These are phyloP conservation scores for Pleurotus platypus DNA, from an alignment of 768 basidiomycete genomes.

Conservation along the genomic window DNA sequence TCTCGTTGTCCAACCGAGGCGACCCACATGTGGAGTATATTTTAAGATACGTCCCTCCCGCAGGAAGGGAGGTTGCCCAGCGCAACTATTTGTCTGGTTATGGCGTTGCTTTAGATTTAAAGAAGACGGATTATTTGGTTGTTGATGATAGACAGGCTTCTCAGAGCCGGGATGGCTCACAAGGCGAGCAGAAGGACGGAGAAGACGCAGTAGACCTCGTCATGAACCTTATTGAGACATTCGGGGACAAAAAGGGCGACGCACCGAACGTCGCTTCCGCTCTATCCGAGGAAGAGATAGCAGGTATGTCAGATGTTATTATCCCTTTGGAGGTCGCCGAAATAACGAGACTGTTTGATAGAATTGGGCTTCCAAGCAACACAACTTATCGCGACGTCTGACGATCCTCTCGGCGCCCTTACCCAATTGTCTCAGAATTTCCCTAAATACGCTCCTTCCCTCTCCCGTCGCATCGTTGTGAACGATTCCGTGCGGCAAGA, in stretches of 20 bases:
- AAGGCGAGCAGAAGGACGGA: conserved; percentile 22
- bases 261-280: conserved; percentile 39
- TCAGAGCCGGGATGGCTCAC: background rate
- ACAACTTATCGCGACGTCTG: conserved; percentile 68
- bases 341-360: conserved; percentile 14
- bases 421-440: conserved; percentile 81
- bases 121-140: conserved; percentile 96
- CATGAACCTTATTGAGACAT: conserved; percentile 32
- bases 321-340: background rate
- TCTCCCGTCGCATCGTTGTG: conserved; percentile 65
- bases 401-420: conserved; percentile 50
- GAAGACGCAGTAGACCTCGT: conserved; percentile 27
- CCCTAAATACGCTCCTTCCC: conserved; percentile 75
- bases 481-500: conserved; percentile 51
- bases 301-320: conserved; percentile 31
- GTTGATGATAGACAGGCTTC: conserved; percentile 74
- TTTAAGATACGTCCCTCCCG: conserved; percentile 62
- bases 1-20: conserved; percentile 40
- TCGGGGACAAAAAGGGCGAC: conserved; percentile 33
- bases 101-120: conserved; percentile 88
- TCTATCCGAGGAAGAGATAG: conserved; percentile 49
- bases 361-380: conserved; percentile 71
- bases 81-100: conserved; percentile 74
- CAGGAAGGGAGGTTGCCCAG: conserved; percentile 15
- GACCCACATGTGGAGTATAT: conserved; percentile 64